These are phyloP conservation scores for Pulveroboletus sp. DNA, from an alignment of 768 basidiomycete genomes.

Conservation along the genomic window DNA sequence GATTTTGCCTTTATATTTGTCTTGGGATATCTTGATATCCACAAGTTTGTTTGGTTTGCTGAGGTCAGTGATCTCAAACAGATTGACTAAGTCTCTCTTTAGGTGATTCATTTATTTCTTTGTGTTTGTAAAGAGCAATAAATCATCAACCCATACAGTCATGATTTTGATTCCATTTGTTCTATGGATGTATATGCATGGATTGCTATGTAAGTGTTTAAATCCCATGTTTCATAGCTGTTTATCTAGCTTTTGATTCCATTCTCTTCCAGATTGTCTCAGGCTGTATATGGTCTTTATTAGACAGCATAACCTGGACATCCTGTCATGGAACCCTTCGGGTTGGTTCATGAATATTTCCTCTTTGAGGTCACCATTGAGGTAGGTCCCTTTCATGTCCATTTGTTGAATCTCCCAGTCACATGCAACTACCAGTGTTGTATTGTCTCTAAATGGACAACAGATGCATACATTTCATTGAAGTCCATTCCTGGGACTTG, in stretches of 20 bases:
- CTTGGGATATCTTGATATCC: neutral
- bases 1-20: neutral
- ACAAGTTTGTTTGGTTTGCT: constrained; percentile 22
- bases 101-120: neutral
- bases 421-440: neutral
- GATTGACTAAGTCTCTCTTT: neutral
- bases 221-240: neutral
- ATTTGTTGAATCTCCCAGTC: constrained; percentile 5
- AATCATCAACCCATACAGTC: neutral
- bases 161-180: neutral
- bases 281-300: neutral
- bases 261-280: neutral
- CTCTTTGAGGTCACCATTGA: neutral
- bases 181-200: neutral
- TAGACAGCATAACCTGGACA: neutral
- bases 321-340: neutral
- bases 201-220: neutral
- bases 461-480: neutral
- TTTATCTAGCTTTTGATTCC: neutral
- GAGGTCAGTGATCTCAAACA: constrained; percentile 11
- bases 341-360: neutral
- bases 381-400: neutral
- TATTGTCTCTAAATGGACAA: neutral
- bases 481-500: constrained; percentile 36
- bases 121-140: neutral